A percentile compares a stretch with the other conserved stretches of the same genome.
These are phyloP conservation scores for Mrakia frigida DNA, from an alignment of 768 basidiomycete genomes.

Conservation along the genomic window DNA sequence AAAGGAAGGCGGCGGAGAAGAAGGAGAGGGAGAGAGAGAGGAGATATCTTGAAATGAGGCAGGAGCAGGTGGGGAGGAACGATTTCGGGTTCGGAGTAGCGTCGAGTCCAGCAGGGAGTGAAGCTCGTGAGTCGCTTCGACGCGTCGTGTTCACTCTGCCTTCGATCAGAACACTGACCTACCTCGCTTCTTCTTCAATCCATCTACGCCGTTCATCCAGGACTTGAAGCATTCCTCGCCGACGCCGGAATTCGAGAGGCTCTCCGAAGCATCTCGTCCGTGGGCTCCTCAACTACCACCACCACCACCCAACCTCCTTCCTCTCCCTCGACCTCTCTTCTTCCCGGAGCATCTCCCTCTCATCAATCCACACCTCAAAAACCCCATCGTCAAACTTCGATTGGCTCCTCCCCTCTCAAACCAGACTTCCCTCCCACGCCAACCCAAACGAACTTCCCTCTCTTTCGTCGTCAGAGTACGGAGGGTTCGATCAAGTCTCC, in stretches of 20 bases:
- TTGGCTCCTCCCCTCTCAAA: background rate
- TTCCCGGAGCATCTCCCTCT: background rate
- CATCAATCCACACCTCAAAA: background rate
- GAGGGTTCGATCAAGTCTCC: background rate
- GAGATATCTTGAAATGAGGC: conserved; percentile 1
- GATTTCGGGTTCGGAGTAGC: background rate
- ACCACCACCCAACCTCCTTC: background rate
- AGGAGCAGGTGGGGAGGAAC: conserved; percentile 12
- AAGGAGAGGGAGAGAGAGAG: background rate
- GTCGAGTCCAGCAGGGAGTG: background rate
- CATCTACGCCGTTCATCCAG: background rate
- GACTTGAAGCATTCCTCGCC: background rate
- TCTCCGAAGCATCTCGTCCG: conserved; percentile 8
- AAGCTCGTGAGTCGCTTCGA: background rate
- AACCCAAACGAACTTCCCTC: background rate
- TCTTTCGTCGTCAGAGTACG: background rate
- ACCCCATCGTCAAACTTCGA: background rate
- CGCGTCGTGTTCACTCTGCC: background rate
- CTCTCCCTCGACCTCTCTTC: background rate
- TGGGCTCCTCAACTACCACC: no score
- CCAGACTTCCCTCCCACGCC: background rate
- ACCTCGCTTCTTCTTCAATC: background rate
- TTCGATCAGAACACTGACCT: background rate
- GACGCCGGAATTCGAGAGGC: background rate
- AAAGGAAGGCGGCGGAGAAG: background rate